Percentiles rank a stretch among this genome's conserved stretches.
Conservation (phyloP, 202 grass and related monocot genomes). For the Setaria italica region DNA sequence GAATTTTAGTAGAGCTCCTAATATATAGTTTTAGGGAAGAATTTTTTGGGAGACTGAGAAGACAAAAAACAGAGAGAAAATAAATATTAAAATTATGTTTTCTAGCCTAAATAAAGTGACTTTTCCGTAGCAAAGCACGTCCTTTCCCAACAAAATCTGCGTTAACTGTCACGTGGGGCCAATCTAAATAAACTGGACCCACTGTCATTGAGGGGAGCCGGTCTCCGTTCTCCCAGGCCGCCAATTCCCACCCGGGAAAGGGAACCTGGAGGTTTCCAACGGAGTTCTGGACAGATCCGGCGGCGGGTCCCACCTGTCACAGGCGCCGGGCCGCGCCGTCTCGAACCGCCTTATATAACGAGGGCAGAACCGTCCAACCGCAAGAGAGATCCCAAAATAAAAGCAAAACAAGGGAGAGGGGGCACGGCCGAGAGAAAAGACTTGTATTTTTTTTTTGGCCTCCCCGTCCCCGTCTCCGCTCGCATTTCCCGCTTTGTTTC, state of each 20-base stretch:
- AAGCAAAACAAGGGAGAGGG: not conserved
- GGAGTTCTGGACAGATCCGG: not conserved
- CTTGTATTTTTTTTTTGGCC: not conserved
- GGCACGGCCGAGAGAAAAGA: constrained; percentile 12
- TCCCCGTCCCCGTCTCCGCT: constrained; percentile 25
- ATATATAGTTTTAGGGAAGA: too few relatives aligned
- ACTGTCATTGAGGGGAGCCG: not conserved
- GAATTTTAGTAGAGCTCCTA: too few relatives aligned
- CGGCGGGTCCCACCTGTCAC: not conserved
- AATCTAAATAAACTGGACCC: not conserved
- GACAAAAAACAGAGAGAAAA: too few relatives aligned
- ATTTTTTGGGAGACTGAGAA: too few relatives aligned
- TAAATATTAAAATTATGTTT: too few relatives aligned
- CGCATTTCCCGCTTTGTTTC: constrained; percentile 54
- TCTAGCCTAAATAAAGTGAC: not conserved
- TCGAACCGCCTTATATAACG: constrained; percentile 24
- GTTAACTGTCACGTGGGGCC: not conserved
- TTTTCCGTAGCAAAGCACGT: not conserved
- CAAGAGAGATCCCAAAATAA: constrained; percentile 2
- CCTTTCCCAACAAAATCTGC: not conserved
- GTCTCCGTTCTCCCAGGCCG: too few relatives aligned
- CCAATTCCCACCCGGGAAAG: not conserved
- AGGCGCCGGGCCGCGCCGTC: not conserved
- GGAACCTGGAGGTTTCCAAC: not conserved
- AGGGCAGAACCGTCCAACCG: constrained; percentile 33